A percentile compares a stretch with the other conserved stretches of the same genome.
Evolutionary conservation across 2,329 filamentous ascomycete species (phyloP).

Genomic region (Verticillium zaregamsianum): DNA sequence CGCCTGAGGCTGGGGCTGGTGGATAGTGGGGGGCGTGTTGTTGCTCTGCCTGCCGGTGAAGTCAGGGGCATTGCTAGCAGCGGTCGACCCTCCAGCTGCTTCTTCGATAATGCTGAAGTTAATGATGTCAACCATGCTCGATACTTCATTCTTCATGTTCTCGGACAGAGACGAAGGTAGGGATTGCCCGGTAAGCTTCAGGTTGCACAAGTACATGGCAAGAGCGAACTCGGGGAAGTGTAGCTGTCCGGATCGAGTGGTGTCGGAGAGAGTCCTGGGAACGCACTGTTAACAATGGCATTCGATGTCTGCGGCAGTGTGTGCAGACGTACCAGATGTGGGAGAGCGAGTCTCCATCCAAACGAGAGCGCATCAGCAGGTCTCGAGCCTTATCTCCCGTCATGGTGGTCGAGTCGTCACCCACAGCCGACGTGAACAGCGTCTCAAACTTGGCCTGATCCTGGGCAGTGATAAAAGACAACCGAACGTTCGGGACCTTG

Average conservation of each 20-base stretch:
- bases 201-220: conserved; percentile 97
- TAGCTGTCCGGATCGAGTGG: conserved; percentile 91
- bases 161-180: conserved; percentile 75
- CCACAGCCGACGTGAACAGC: conserved; percentile 91
- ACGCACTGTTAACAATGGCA: conserved; percentile 15
- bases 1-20: conserved; percentile 70
- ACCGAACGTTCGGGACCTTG: conserved; percentile 87
- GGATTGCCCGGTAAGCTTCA: conserved; percentile 82
- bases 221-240: conserved; percentile 97
- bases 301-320: not conserved
- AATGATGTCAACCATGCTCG: conserved; percentile 99
- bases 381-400: conserved; percentile 91
- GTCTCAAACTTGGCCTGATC: conserved; percentile 98
- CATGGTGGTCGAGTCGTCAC: conserved; percentile 77
- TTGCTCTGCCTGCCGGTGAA: conserved; percentile 53
- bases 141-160: conserved; percentile 90
- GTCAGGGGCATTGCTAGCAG: conserved; percentile 63
- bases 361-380: conserved; percentile 79
- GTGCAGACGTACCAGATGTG: conserved; percentile 74
- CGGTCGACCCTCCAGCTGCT: conserved; percentile 41
- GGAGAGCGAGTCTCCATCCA: conserved; percentile 81
- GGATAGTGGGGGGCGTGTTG: conserved; percentile 48
- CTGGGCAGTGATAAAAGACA: conserved; percentile 92
- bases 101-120: conserved; percentile 89
- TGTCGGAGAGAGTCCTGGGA: conserved; percentile 81